Base-by-base conservation (phyloP, 176 grass and related monocot genomes). In the Phoenix roebelenii region DNA sequence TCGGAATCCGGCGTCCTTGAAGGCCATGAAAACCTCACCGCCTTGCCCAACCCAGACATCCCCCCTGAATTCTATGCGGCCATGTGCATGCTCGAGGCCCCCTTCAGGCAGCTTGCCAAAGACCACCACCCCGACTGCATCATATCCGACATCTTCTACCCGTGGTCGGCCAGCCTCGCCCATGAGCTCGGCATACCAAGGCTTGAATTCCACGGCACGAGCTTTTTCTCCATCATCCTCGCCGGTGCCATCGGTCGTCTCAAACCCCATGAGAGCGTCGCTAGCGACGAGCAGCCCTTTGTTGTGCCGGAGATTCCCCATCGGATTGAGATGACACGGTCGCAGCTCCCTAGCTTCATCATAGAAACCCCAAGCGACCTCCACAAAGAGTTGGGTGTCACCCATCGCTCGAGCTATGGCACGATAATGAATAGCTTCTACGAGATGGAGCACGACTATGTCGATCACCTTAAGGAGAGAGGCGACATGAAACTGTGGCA, bases 101-200 rank as follows among this genome's bases (percentile, higher is more conserved):
- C 83, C 9, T 92, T 87, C 57, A 66, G 71, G 20, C 60, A 62
- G 52, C 55, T 72, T 50, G 16, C 86, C 12, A 18, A 9, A n/a
- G 61, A 63, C 16, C 23, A 68, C 56, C 60, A 12, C 25, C 65
- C 73, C 7, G 83, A 87, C 30, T 64, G 64, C 18, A 68, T 80
- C n/a, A 68, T 92, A 10, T 16, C 69, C 0, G 83, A 87, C 55
- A 56, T 62, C 61, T 80, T 80, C 75, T 92, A 64, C 76, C 0
- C 35, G 1, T 92, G 82, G 79, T 61, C 79, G 28, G 51, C 2
- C 1, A 69, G 75, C 58, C 24, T 70, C 5, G 58, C 82, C 2
- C 60, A 62, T 24, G 75, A 71, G 26, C 29, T 60, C 7, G 55
- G 80, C 55, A 60, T 80, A 30, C 83, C 83, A 12, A 63, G 72